These are phyloP conservation scores for Chalara sp. DNA, from an alignment of 2,329 filamentous ascomycete genomes.

Conservation along the genomic window DNA sequence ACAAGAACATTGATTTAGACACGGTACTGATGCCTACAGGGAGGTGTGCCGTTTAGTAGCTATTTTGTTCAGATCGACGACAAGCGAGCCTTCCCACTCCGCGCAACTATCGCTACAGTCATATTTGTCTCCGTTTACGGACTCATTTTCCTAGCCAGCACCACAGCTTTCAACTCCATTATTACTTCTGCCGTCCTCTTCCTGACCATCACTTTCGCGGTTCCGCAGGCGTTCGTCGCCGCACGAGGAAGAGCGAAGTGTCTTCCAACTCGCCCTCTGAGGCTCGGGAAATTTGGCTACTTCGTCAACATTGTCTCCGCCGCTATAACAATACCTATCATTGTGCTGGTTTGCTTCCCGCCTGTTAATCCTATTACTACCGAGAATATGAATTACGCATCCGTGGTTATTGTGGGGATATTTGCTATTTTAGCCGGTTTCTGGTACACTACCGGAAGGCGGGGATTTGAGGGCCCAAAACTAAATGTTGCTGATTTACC, in stretches of 20 bases:
- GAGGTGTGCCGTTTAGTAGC: constrained; percentile 50
- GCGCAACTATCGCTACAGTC: constrained; percentile 40
- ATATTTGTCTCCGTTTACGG: constrained; percentile 52
- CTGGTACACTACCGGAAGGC: no score
- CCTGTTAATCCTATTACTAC: no score
- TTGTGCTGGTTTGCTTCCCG: constrained; percentile 2
- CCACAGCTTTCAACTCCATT: constrained; percentile 70
- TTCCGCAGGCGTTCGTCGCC: constrained; percentile 65
- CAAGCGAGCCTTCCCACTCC: constrained; percentile 1
- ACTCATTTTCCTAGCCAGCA: constrained; percentile 70
- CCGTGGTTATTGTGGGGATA: no score
- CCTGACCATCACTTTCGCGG: constrained; percentile 64
- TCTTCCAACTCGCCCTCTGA: not conserved
- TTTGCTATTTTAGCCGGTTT: no score
- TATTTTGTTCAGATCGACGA: constrained; percentile 27
- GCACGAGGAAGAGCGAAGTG: constrained; percentile 48
- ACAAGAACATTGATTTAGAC: no score
- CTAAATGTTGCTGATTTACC: no score
- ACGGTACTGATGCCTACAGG: not conserved
- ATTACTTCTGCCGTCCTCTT: constrained; percentile 74
- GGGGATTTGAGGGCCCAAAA: no score
- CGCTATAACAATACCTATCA: not conserved
- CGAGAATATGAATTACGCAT: no score
- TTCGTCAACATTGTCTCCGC: constrained; percentile 1
- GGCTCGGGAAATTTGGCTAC: not conserved